These are phyloP conservation scores for Lithocarpus polystachyus DNA, from an alignment of 306 rosid species.

Conservation along the genomic window DNA sequence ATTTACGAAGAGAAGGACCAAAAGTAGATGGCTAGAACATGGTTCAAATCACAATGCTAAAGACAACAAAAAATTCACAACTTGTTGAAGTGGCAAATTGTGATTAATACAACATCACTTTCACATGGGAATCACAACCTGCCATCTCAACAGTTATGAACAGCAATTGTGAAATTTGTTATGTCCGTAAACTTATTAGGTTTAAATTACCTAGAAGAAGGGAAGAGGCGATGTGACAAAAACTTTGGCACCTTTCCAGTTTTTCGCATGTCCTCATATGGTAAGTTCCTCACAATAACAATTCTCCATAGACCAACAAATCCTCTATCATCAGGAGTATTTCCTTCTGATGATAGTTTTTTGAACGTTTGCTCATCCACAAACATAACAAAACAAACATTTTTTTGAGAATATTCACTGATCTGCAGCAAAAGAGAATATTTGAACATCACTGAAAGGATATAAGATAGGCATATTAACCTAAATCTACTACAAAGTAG, in stretches of 20 bases:
- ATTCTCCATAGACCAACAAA: constrained; percentile 77
- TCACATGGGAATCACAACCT: too few species aligned
- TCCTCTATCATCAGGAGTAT: constrained; percentile 65
- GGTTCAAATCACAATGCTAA: not conserved
- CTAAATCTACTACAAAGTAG: not conserved
- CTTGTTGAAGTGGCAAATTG: too few species aligned
- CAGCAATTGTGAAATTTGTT: too few species aligned
- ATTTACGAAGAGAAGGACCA: constrained; percentile 15
- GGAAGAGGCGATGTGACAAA: constrained; percentile 89
- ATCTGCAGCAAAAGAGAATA: constrained; percentile 56
- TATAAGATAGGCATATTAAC: not conserved
- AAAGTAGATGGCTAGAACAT: constrained; percentile 19
- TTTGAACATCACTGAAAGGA: constrained; percentile 11
- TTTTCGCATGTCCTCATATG: constrained; percentile 86
- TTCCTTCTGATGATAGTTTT: constrained; percentile 71
- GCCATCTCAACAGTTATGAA: too few species aligned
- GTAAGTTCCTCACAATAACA: constrained; percentile 67
- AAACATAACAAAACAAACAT: constrained; percentile 88
- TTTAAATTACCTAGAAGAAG: constrained; percentile 65
- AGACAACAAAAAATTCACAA: too few species aligned
- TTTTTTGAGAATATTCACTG: constrained; percentile 78
- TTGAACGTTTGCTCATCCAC: constrained; percentile 71
- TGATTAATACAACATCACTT: too few species aligned
- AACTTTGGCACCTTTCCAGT: constrained; percentile 97
- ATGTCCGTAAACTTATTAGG: too few species aligned